phyloP scores from a whole-genome alignment of 2,329 filamentous ascomycete species.

The Fusarium sp. region DNA sequence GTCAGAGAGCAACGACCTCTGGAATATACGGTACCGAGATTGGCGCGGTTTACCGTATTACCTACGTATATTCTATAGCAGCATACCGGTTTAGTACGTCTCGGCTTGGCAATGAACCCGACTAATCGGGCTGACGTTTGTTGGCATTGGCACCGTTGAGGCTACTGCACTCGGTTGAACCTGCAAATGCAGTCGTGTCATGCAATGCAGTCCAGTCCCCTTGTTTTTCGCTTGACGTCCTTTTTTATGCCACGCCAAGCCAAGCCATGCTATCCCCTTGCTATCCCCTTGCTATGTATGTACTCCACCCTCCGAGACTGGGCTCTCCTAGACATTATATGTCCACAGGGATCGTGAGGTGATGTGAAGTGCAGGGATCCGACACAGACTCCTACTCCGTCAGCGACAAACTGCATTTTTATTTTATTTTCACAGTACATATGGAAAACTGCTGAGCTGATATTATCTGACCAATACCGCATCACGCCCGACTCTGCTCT shows the following conservation, averaged over 20 bases:
- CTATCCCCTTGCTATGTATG: background rate
- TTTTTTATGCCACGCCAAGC: background rate
- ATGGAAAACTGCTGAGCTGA: background rate
- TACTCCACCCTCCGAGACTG: background rate
- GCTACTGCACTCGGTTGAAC: too few relatives aligned
- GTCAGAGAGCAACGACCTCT: background rate
- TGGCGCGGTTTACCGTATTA: background rate
- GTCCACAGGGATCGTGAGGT: background rate
- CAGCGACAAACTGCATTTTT: background rate
- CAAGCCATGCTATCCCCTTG: background rate
- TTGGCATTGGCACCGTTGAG: background rate
- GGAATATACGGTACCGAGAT: background rate
- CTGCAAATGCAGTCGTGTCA: background rate
- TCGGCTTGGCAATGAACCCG: background rate
- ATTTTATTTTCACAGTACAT: background rate
- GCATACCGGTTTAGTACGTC: background rate
- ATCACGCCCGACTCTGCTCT: background rate
- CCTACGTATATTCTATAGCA: too few relatives aligned
- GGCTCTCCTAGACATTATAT: background rate
- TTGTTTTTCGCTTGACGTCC: constrained; percentile 1
- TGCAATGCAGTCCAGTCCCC: too few relatives aligned
- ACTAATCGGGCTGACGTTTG: background rate
- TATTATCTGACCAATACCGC: background rate
- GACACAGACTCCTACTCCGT: background rate
- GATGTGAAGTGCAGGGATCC: background rate